Percentiles rank a stretch among this genome's conserved stretches.
Conservation (phyloP, 441 rosid species). For the Flueggea neowawraea region DNA sequence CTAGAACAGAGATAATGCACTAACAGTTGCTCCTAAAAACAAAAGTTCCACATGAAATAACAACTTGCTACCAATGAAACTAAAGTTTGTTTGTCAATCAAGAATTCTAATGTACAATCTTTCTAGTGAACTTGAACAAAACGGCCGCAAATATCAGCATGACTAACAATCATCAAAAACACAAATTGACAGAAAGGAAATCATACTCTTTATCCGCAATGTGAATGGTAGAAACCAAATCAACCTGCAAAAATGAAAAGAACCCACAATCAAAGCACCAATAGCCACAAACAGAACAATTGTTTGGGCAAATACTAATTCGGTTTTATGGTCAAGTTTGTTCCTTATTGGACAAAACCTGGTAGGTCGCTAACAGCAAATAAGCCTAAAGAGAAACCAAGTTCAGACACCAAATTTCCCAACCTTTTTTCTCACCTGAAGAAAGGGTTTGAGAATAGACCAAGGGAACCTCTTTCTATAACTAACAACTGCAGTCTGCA, state of each 20-base stretch:
- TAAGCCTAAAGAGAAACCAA: neutral
- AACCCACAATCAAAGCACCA: neutral
- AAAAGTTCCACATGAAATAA: no score
- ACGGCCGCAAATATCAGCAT: no score
- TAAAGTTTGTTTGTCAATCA: no score
- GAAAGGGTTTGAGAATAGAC: constrained; percentile 74
- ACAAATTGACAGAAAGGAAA: neutral
- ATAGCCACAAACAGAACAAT: constrained; percentile 9
- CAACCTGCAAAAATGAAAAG: constrained; percentile 43
- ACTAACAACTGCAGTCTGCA: constrained; percentile 85
- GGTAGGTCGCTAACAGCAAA: no score
- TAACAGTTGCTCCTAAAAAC: no score
- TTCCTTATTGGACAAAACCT: no score
- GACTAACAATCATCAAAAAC: neutral
- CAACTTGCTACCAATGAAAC: no score
- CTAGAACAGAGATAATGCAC: no score
- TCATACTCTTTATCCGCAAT: constrained; percentile 91
- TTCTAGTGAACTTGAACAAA: no score
- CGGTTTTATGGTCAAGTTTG: no score
- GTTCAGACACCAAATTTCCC: neutral
- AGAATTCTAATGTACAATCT: no score
- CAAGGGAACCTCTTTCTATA: constrained; percentile 80
- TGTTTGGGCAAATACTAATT: no score
- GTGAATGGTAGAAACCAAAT: constrained; percentile 93
- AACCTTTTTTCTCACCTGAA: constrained; percentile 41